phyloP scores from a whole-genome alignment of 2,329 filamentous ascomycete species.

The Ceratocystis destructans region DNA sequence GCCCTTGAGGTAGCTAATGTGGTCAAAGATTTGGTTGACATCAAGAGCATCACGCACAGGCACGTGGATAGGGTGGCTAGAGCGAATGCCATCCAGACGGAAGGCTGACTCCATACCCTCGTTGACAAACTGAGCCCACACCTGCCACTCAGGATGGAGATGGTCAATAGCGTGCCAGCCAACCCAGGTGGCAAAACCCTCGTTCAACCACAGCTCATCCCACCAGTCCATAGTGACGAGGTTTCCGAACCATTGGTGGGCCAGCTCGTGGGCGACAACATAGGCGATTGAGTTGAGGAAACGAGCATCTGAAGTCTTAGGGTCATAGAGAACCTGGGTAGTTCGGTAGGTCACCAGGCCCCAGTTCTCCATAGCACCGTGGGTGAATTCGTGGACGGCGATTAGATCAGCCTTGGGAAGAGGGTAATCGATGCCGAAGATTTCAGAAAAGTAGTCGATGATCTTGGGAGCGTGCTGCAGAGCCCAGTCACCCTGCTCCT shows the following conservation, averaged over 20 bases:
- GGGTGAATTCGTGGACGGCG: slow-evolving; percentile 82
- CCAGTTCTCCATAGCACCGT: slow-evolving; percentile 91
- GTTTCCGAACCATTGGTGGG: slow-evolving; percentile 93
- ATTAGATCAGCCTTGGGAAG: slow-evolving; percentile 83
- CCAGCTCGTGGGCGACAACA: slow-evolving; percentile 94
- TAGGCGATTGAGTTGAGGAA: slow-evolving; percentile 94
- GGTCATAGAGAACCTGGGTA: slow-evolving; percentile 91
- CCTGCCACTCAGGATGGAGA: slow-evolving; percentile 91
- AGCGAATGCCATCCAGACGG: slow-evolving; percentile 73
- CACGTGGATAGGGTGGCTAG: slow-evolving; percentile 92
- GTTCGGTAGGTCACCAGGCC: slow-evolving; percentile 91
- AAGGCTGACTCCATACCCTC: slow-evolving; percentile 90
- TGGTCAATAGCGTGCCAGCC: slow-evolving; percentile 87
- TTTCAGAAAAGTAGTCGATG: slow-evolving; percentile 92
- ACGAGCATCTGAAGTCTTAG: slow-evolving; percentile 73
- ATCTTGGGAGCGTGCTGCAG: slow-evolving; percentile 83
- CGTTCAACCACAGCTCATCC: slow-evolving; percentile 87
- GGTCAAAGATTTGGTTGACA: slow-evolving; percentile 95
- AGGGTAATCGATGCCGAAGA: slow-evolving; percentile 86
- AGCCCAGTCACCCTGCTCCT: slow-evolving; percentile 81
- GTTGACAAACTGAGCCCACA: slow-evolving; percentile 95
- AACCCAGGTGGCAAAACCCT: slow-evolving; percentile 96
- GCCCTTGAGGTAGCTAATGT: slow-evolving; percentile 92
- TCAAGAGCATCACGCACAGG: slow-evolving; percentile 86
- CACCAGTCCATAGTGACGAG: slow-evolving; percentile 96